Evolutionary conservation across 495 filamentous ascomycete genomes (phyloP), one percentile per base, ranked within the genome.

Genomic region (Poronia punctata): DNA sequence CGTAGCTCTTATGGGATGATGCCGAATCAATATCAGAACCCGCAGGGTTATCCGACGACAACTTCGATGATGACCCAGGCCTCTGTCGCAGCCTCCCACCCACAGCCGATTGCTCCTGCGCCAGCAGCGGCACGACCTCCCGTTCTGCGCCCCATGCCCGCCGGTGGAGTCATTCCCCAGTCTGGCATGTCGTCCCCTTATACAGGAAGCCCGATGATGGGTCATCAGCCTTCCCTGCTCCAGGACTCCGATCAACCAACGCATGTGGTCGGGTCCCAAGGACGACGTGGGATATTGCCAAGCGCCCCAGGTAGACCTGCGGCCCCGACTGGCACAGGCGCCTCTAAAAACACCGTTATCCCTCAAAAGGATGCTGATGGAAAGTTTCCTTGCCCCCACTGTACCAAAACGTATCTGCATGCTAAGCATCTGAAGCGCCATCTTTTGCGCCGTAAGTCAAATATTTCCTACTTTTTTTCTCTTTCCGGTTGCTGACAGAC

Each of bases 381-480:
- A 43, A 97, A 97, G 72, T 98, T 88, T 58, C 89, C 90, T 27
- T 98, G 92, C 66, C 86, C 85, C 49, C 86, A 96, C 64, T 98
- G 92, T 63, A 92, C 82, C 54, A 98, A 96, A 71, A 95, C 86
- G 6, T 98, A 98, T 62, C 77, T 96, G 35, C 92, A 98, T 63
- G 83, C 88, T 22, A 98, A 98, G 70, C 92, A 98, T 63, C 66
- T 98, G 43, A 98, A 98, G 72, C 78, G 92, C 47, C 92, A 98
- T 72, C 71, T 96, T 14, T 71, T 97, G 38, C 72, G 92, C 70
- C 92, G 88, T 95, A 76, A 88, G 88, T 84, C 46, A 31, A 41
- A 31, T 22, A 21, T 39, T 25, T 41, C 45, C 42, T n/a, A n/a
- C n/a, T 30, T 37, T 21, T 19, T 29, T 18, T 17, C 29, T 39